Conservation (phyloP, 331 rosid species). For the Rosa hybrid region DNA sequence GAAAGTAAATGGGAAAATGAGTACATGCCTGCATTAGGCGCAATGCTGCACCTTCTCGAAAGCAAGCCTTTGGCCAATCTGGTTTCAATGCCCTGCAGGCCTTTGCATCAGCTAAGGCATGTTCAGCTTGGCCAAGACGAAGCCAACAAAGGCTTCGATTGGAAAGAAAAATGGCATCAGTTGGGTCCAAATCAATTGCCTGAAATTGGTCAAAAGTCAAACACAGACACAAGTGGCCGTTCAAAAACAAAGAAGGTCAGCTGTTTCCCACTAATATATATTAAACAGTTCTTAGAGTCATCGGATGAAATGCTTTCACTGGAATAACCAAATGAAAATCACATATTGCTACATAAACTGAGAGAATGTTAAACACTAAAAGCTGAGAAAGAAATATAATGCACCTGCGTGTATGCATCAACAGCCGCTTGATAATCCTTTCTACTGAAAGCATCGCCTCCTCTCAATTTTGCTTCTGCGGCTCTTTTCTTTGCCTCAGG, state of each 20-base stretch:
- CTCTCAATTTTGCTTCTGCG: conserved; percentile 91
- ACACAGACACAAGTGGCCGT: background rate
- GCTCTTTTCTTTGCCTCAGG: conserved; percentile 85
- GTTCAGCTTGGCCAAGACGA: conserved; percentile 81
- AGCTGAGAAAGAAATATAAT: conserved; percentile 17
- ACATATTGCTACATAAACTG: background rate
- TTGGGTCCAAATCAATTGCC: conserved; percentile 85
- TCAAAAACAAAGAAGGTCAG: background rate
- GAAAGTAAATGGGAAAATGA: conserved; percentile 4
- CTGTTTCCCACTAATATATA: background rate
- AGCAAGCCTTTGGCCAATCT: conserved; percentile 96
- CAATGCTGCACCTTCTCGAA: conserved; percentile 94
- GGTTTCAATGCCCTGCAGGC: conserved; percentile 80
- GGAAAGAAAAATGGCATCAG: conserved; percentile 66
- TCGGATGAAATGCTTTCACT: background rate
- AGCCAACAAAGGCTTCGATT: conserved; percentile 96
- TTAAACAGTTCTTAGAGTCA: background rate
- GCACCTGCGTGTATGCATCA: conserved; percentile 91
- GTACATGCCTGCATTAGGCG: conserved; percentile 79
- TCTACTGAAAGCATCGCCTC: conserved; percentile 75
- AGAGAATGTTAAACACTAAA: background rate
- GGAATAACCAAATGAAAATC: conserved; percentile 5
- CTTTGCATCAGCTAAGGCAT: conserved; percentile 88
- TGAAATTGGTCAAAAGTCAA: conserved; percentile 32
- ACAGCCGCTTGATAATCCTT: conserved; percentile 63